Percentiles rank a stretch among this genome's conserved stretches.
phyloP scores from a whole-genome alignment of 192 early-diverging fungal genomes.

The Backusella sp. region DNA sequence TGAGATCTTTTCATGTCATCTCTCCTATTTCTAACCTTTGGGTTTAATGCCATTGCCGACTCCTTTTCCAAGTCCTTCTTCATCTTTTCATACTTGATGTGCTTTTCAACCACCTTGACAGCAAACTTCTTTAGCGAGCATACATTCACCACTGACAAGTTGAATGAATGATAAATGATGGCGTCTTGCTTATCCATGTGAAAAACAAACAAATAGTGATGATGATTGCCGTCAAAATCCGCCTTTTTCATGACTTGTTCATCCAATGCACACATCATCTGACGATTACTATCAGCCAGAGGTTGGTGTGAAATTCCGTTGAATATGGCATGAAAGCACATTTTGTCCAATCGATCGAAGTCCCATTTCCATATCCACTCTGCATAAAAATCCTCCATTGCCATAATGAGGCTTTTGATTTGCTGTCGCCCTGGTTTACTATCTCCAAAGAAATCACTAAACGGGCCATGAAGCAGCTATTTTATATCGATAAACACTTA shows the following conservation, averaged over 20 bases:
- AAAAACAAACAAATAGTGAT: slow-evolving; percentile 22
- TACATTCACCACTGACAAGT: slow-evolving; percentile 19
- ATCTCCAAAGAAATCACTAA: slow-evolving; percentile 21
- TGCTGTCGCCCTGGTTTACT: slow-evolving; percentile 32
- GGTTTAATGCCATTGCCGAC: neutral
- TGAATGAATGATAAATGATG: slow-evolving; percentile 25
- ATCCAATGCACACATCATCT: slow-evolving; percentile 25
- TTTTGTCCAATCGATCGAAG: slow-evolving; percentile 44
- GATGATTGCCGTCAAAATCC: neutral
- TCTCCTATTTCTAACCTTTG: slow-evolving; percentile 15
- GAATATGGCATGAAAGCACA: slow-evolving; percentile 35
- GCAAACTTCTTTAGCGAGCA: slow-evolving; percentile 31
- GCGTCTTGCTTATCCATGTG: slow-evolving; percentile 10
- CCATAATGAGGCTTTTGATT: slow-evolving; percentile 22
- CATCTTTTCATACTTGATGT: slow-evolving; percentile 4
- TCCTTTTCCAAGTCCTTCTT: neutral
- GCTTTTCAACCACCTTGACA: slow-evolving; percentile 10
- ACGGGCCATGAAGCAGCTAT: slow-evolving; percentile 45
- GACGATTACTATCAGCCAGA: slow-evolving; percentile 18
- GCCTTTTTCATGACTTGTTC: neutral
- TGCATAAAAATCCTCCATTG: slow-evolving; percentile 57
- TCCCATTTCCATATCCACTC: slow-evolving; percentile 60
- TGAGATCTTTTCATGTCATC: neutral
- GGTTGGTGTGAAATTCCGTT: slow-evolving; percentile 31
- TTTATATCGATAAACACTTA: slow-evolving; percentile 1